Conservation (phyloP, 75 land plant genomes). For the Selaginella moellendorffii region DNA sequence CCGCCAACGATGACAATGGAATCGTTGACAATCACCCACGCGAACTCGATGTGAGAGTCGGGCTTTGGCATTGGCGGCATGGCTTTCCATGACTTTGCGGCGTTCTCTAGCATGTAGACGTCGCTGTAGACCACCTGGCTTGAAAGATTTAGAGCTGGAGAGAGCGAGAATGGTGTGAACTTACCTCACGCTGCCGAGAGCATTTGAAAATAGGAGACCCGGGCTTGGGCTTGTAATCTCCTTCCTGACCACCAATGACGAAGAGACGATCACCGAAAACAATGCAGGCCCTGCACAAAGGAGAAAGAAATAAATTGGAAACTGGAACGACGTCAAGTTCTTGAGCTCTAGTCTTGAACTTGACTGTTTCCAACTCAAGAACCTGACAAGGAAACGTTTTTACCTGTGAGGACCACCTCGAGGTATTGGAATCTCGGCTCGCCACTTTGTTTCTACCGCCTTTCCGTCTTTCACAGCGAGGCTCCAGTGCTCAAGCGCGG, state of each 20-base stretch:
- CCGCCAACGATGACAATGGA: constrained; percentile 76
- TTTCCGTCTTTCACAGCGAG: constrained; percentile 78
- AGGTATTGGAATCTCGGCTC: constrained; percentile 70
- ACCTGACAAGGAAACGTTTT: too few relatives aligned
- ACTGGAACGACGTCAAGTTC: too few relatives aligned
- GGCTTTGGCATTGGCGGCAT: constrained; percentile 80
- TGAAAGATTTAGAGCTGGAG: neutral
- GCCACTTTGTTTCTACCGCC: constrained; percentile 69
- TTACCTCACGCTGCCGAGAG: constrained; percentile 79
- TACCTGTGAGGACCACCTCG: constrained; percentile 98
- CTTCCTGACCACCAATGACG: constrained; percentile 96
- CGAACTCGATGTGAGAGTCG: constrained; percentile 89
- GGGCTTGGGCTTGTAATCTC: constrained; percentile 95
- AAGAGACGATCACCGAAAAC: constrained; percentile 57
- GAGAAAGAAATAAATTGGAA: neutral
- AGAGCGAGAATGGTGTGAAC: too few relatives aligned
- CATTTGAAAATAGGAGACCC: constrained; percentile 96
- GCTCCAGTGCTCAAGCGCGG: constrained; percentile 91
- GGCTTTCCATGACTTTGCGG: constrained; percentile 50
- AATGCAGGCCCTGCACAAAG: constrained; percentile 58
- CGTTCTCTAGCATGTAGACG: constrained; percentile 81
- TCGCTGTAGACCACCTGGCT: constrained; percentile 70
- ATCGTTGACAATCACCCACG: constrained; percentile 79
- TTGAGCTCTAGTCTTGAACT: too few relatives aligned
- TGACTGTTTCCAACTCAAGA: too few relatives aligned